Evolutionary conservation across 768 basidiomycete species (phyloP).

Genomic region (Suillus ampliporus): DNA sequence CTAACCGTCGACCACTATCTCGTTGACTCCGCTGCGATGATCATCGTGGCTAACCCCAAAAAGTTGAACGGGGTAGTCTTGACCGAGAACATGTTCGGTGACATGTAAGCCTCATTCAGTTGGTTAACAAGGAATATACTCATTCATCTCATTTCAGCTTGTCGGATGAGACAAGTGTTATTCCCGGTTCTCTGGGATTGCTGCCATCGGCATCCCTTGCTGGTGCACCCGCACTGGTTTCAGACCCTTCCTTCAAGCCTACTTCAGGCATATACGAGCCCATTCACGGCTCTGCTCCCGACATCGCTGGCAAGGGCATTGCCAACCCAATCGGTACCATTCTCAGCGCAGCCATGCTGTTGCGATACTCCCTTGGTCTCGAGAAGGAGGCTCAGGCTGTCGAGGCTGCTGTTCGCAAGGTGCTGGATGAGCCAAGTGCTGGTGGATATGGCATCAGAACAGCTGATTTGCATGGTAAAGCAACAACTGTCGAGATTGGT

Average conservation of each 20-base stretch:
- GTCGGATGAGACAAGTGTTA: conserved; percentile 96
- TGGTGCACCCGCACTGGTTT: conserved; percentile 72
- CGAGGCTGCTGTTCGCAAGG: conserved; percentile 89
- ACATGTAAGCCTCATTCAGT: conserved; percentile 71
- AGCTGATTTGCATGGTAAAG: conserved; percentile 84
- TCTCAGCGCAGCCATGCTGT: conserved; percentile 90
- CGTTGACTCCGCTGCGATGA: conserved; percentile 96
- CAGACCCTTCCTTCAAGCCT: conserved; percentile 66
- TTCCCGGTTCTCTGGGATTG: conserved; percentile 95
- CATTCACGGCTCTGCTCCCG: conserved; percentile 94
- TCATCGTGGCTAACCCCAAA: conserved; percentile 86
- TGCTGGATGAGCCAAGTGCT: conserved; percentile 68
- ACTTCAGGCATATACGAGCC: conserved; percentile 95
- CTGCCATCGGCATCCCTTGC: conserved; percentile 96
- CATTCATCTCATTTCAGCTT: conserved; percentile 55
- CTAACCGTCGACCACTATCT: conserved; percentile 88
- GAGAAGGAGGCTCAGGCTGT: conserved; percentile 85
- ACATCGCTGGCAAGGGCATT: conserved; percentile 92
- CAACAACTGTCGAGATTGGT: conserved; percentile 80
- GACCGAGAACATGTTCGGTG: conserved; percentile 96
- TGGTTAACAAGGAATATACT: not conserved
- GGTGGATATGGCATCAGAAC: conserved; percentile 86
- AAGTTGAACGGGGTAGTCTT: conserved; percentile 95
- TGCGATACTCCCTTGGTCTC: conserved; percentile 92
- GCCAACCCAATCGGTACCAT: conserved; percentile 97